phyloP scores from a whole-genome alignment of 2,329 filamentous ascomycete genomes.

The Sclerotinia subarctica region DNA sequence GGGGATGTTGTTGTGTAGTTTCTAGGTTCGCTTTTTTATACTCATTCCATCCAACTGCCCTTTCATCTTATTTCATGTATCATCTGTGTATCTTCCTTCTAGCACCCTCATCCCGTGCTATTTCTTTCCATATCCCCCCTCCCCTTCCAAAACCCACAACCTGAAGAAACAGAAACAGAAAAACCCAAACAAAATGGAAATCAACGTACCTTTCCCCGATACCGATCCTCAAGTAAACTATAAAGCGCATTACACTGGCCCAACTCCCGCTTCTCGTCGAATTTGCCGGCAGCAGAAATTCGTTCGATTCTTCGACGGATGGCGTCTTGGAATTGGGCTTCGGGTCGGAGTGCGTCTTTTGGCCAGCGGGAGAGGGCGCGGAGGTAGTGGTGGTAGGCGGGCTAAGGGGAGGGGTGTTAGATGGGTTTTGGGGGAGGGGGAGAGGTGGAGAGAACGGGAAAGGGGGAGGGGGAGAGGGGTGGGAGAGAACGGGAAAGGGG shows the following conservation, averaged over 20 bases:
- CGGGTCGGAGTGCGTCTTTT: conserved; percentile 59
- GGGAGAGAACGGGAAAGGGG: neutral
- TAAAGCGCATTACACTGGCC: conserved; percentile 58
- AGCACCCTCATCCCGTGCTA: neutral
- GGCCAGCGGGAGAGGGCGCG: conserved; percentile 59
- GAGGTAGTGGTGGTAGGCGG: conserved; percentile 47
- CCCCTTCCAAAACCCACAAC: neutral
- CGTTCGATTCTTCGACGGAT: conserved; percentile 47
- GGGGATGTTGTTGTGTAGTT: no score
- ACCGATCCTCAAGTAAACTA: conserved; percentile 58
- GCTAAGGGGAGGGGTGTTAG: conserved; percentile 36
- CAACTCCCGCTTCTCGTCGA: conserved; percentile 49
- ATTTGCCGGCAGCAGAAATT: conserved; percentile 30
- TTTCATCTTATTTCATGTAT: neutral
- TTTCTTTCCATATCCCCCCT: no score
- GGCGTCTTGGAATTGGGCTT: conserved; percentile 59
- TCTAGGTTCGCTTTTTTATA: no score
- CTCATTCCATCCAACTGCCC: neutral
- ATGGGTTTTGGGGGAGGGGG: neutral
- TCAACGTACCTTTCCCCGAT: conserved; percentile 49
- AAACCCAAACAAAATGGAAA: neutral
- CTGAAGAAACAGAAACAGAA: neutral
- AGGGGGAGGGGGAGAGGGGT: neutral
- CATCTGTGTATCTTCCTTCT: neutral
- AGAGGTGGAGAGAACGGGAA: no score